Conservation (phyloP, 306 rosid species). For the Begonia masoniana region DNA sequence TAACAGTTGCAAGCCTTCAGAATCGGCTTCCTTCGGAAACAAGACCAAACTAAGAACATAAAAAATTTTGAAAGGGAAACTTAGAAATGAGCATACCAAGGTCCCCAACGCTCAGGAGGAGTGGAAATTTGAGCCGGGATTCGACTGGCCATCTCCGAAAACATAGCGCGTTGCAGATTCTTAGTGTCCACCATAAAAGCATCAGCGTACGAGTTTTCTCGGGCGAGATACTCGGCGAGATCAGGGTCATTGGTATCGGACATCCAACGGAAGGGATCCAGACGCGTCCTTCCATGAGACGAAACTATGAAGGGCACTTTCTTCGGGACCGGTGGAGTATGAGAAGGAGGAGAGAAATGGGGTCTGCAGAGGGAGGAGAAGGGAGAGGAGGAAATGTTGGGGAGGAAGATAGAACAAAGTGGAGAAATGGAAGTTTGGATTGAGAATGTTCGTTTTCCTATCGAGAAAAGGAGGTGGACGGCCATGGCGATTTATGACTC, state of each 20-base stretch:
- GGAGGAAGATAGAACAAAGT: too few species aligned
- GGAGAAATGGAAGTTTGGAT: too few species aligned
- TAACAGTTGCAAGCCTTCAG: too few species aligned
- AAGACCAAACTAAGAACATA: too few species aligned
- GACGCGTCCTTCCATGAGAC: conserved; percentile 48
- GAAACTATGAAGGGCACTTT: conserved; percentile 48
- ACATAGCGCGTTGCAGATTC: conserved; percentile 29
- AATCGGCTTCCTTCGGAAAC: too few species aligned
- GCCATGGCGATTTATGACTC: too few species aligned
- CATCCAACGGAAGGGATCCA: conserved; percentile 89
- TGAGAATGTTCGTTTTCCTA: too few species aligned
- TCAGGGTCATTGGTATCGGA: conserved; percentile 54
- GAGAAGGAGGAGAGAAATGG: conserved; percentile 20
- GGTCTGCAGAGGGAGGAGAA: conserved; percentile 37
- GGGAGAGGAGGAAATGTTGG: conserved; percentile 4
- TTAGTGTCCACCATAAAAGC: conserved; percentile 69
- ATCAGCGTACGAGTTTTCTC: conserved; percentile 57
- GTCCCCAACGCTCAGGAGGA: conserved; percentile 91
- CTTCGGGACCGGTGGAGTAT: conserved; percentile 45
- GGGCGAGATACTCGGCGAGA: conserved; percentile 37
- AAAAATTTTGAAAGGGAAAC: too few species aligned
- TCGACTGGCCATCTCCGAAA: conserved; percentile 66
- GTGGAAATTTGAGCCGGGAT: conserved; percentile 54
- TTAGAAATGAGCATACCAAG: conserved; percentile 44
- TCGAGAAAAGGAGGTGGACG: too few species aligned